Evolutionary conservation across 805 yeast species (phyloP).

Genomic region (Komagataella pastoris): DNA sequence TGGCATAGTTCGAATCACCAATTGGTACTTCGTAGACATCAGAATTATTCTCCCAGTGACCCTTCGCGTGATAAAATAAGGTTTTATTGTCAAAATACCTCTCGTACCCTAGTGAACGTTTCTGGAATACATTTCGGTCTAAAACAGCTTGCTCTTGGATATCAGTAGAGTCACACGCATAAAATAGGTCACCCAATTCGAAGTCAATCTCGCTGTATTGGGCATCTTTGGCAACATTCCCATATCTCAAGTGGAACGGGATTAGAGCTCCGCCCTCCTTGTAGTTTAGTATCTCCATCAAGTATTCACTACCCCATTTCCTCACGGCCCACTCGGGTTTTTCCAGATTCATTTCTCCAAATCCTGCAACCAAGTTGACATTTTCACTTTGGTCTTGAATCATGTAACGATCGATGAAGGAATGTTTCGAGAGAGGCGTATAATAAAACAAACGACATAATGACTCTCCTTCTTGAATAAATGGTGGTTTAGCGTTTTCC

Average conservation of each 20-base stretch:
- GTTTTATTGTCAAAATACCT: constrained; percentile 2
- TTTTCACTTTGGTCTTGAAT: neutral
- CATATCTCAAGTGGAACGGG: neutral
- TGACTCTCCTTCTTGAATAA: neutral
- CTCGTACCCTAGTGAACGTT: constrained; percentile 1
- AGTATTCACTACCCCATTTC: neutral
- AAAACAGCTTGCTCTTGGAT: neutral
- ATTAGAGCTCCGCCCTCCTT: neutral
- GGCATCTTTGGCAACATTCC: neutral
- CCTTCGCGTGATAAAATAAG: constrained; percentile 3
- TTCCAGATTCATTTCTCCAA: neutral
- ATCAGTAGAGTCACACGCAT: neutral
- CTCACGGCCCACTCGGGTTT: neutral
- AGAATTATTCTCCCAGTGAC: neutral
- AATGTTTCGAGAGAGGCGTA: neutral
- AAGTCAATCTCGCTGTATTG: neutral
- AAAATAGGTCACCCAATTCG: neutral
- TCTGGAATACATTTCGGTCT: neutral
- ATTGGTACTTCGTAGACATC: neutral
- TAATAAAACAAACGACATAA: neutral
- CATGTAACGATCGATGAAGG: neutral
- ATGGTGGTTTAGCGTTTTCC: neutral
- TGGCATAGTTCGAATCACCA: neutral
- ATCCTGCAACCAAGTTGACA: neutral
- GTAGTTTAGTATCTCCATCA: neutral